These are phyloP conservation scores for Butyriboletus loyo DNA, from an alignment of 768 basidiomycete genomes.

Conservation along the genomic window DNA sequence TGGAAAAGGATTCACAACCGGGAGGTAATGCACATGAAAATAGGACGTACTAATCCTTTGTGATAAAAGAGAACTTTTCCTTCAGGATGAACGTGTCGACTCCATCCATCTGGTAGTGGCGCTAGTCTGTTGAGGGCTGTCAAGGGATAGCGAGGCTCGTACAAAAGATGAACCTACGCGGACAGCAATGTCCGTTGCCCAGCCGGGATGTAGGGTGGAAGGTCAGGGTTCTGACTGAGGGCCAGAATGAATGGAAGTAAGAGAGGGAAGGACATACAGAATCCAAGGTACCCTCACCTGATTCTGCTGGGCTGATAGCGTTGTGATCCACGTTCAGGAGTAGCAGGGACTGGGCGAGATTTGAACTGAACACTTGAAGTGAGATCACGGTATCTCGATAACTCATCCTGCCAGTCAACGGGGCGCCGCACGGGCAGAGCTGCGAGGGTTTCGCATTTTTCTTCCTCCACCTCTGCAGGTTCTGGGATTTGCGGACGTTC, in stretches of 20 bases:
- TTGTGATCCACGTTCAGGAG: conserved; percentile 3
- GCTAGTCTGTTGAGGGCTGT: not conserved
- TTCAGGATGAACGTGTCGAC: conserved; percentile 10
- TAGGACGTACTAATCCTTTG: conserved; percentile 3
- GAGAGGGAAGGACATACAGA: too few species aligned
- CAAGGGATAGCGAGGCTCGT: too few species aligned
- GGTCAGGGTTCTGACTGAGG: not conserved
- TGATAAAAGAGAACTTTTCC: conserved; percentile 9
- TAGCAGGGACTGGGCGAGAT: not conserved
- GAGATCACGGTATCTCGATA: too few species aligned
- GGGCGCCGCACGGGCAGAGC: too few species aligned
- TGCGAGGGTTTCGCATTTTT: not conserved
- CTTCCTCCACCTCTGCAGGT: not conserved
- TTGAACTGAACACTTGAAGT: not conserved
- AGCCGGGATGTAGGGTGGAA: conserved; percentile 1
- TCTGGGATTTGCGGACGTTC: not conserved
- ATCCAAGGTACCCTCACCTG: not conserved
- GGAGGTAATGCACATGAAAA: not conserved
- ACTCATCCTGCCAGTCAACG: too few species aligned
- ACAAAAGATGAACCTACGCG: not conserved
- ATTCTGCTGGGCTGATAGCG: conserved; percentile 1
- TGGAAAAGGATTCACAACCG: not conserved
- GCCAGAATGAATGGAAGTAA: not conserved
- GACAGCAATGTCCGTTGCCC: conserved; percentile 5
- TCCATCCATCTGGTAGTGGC: conserved; percentile 1